Conservation (phyloP, 2,329 filamentous ascomycete species). For the Colletotrichum aenigma region DNA sequence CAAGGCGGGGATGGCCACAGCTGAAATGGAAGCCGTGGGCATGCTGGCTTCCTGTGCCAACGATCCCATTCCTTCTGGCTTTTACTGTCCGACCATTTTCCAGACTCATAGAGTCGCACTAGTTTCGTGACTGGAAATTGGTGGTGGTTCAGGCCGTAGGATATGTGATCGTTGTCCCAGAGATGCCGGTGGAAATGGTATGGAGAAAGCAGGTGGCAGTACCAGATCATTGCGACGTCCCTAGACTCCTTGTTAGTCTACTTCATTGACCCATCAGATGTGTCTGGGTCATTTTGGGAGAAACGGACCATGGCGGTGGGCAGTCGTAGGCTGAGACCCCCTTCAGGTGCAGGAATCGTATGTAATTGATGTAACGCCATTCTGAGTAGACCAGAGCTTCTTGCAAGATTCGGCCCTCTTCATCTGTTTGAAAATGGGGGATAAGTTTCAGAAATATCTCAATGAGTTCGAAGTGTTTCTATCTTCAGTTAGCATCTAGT, state of each 20-base stretch:
- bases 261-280: fast-evolving
- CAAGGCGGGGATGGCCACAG: slow-evolving; percentile 13
- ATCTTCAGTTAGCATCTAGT: not conserved
- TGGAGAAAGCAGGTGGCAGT: slow-evolving; percentile 22
- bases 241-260: not conserved
- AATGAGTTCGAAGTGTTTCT: slow-evolving; percentile 17
- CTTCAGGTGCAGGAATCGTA: slow-evolving; percentile 16
- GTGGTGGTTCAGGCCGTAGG: slow-evolving; percentile 21
- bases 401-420: not conserved
- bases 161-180: slow-evolving; percentile 4
- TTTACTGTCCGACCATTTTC: slow-evolving; percentile 12
- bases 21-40: slow-evolving; percentile 14
- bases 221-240: slow-evolving; percentile 24
- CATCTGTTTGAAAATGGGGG: slow-evolving; percentile 8
- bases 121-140: slow-evolving; percentile 17
- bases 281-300: not conserved
- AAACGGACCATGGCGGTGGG: slow-evolving; percentile 21
- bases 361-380: slow-evolving; percentile 23
- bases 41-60: not conserved
- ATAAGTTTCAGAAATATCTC: slow-evolving; percentile 20
- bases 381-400: slow-evolving; percentile 21
- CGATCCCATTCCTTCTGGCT: slow-evolving; percentile 10
- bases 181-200: slow-evolving; percentile 18
- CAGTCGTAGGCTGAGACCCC: slow-evolving; percentile 13
- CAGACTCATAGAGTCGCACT: not conserved